Evolutionary conservation across 2,329 filamentous ascomycete genomes (phyloP).

Genomic region (Cercospora zeae-maydis): DNA sequence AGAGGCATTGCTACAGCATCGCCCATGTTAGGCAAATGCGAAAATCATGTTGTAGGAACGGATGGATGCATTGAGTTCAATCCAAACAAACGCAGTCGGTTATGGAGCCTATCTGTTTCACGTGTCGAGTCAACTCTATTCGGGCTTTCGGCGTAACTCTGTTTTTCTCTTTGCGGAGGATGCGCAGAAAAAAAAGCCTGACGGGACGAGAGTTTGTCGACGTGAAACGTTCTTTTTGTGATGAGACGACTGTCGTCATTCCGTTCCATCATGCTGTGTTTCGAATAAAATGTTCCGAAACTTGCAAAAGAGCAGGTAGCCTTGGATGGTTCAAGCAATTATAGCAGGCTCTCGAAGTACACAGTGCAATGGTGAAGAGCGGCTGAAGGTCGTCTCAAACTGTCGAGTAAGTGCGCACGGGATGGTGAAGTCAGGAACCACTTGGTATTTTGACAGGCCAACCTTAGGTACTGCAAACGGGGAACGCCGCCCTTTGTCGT

Average conservation of each 20-base stretch:
- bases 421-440: too few species aligned
- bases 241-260: too few species aligned
- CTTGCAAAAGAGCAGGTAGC: background rate
- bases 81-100: background rate
- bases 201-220: background rate
- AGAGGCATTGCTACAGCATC: background rate
- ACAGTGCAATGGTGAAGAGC: too few species aligned
- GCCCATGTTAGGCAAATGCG: slow-evolving; percentile 8
- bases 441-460: background rate
- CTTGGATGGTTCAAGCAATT: background rate
- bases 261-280: background rate
- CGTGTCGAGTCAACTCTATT: slow-evolving; percentile 3
- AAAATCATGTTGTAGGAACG: too few species aligned
- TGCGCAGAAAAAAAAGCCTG: slow-evolving; percentile 2
- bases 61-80: slow-evolving; percentile 4
- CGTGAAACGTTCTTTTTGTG: background rate
- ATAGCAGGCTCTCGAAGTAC: background rate
- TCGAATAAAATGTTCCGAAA: background rate
- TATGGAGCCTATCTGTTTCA: slow-evolving; percentile 2
- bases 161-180: background rate
- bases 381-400: too few species aligned
- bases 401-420: too few species aligned
- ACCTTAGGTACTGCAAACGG: background rate
- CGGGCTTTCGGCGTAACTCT: background rate
- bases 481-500: background rate